Evolutionary conservation across 192 early-diverging fungal genomes (phyloP).

Genomic region (Entomortierella parvispora): DNA sequence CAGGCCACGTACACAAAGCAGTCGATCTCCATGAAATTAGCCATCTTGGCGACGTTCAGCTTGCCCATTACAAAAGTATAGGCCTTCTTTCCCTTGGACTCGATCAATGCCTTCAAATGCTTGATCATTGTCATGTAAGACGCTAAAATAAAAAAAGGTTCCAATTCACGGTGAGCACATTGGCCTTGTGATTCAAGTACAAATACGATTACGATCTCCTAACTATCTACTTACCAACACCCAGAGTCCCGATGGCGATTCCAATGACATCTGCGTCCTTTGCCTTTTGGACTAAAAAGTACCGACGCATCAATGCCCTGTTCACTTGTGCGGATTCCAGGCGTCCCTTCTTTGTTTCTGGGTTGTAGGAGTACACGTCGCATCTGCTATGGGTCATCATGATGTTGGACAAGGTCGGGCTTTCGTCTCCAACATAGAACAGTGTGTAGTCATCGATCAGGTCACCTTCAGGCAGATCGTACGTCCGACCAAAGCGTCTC

Average conservation of each 20-base stretch:
- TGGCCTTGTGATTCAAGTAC: background rate
- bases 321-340: conserved; percentile 69
- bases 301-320: conserved; percentile 67
- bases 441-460: conserved; percentile 72
- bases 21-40: conserved; percentile 97
- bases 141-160: conserved; percentile 51
- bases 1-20: conserved; percentile 92
- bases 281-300: conserved; percentile 89
- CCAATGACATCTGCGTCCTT: conserved; percentile 93
- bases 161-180: background rate
- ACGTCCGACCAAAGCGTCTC: conserved; percentile 60
- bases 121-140: conserved; percentile 88
- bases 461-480: conserved; percentile 57
- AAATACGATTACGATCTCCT: background rate
- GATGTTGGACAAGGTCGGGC: conserved; percentile 86
- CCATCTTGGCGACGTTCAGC: conserved; percentile 94
- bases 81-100: conserved; percentile 77
- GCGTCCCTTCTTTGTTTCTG: conserved; percentile 60
- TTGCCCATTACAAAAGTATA: conserved; percentile 95
- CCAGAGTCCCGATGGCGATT: conserved; percentile 95
- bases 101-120: conserved; percentile 80
- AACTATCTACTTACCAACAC: conserved; percentile 74
- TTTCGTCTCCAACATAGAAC: conserved; percentile 88
- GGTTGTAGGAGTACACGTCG: conserved; percentile 75
- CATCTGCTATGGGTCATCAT: conserved; percentile 80